Evolutionary conservation across 768 basidiomycete species (phyloP), one percentile per base, ranked within the genome.

Genomic region (Mycena rosella): DNA sequence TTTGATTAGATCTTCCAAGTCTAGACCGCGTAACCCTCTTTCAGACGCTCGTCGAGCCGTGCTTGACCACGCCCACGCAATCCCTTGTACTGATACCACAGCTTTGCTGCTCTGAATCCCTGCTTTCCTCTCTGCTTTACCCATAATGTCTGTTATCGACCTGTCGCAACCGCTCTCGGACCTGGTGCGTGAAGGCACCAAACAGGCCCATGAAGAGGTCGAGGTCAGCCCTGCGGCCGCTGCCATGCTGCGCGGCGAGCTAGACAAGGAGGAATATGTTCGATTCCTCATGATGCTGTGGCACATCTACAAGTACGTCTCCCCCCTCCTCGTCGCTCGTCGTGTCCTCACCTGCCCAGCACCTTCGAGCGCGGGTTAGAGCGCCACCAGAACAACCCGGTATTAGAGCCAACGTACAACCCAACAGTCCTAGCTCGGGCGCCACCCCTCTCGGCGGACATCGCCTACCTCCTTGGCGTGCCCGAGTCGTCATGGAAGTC

Each of bases 261-360:
- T 93, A 38, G 80, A 83, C 59, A 84, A 85, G 75, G 83, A 86
- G 47, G 91, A 92, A 74, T 94, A 94, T 76, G 78, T 89, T 18
- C 84, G 86, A 53, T 91, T 88, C 78, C 82, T 93, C 48, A 89
- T 93, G 82, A 88, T 91, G 82, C 86, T 95, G 26, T 94, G 91
- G 88, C 86, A 92, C 72, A 80, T 95, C 29, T 96, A 95, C 79
- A 81, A 87, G 92, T 94, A 72, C 78, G 89, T 59, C 18, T 62
- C 38, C 73, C 32, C 49, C 34, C 59, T 51, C 34, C 55, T 67
- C 14, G 45, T 42, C 49, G 29, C 13, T 17, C 32, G 26, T 26
- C 22, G 7, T 54, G 17, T 6, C 24, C 18, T 26, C n/a, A 42
- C 47, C 42, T 20, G 51, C 14, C 36, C 72, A 90, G 90, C 63